Evolutionary conservation across 1,139 yeast genomes (phyloP).

Genomic region (Pichia sp.): DNA sequence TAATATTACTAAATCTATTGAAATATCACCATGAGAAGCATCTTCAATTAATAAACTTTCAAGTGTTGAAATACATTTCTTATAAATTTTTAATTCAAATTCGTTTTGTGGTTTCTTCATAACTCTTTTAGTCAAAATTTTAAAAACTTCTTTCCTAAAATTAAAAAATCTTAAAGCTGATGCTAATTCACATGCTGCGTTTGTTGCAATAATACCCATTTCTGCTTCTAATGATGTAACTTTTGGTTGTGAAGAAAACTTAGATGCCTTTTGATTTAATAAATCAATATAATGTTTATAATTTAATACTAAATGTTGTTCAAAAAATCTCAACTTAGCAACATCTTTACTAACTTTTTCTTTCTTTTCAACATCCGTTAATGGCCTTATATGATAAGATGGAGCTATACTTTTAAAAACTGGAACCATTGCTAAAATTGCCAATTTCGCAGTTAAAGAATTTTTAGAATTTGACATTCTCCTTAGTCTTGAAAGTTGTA

Average conservation of each 20-base stretch:
- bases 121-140: slow-evolving; percentile 58
- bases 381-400: slow-evolving; percentile 75
- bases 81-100: slow-evolving; percentile 44
- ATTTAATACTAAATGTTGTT: slow-evolving; percentile 64
- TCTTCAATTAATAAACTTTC: slow-evolving; percentile 63
- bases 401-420: slow-evolving; percentile 85
- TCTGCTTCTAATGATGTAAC: slow-evolving; percentile 35
- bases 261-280: slow-evolving; percentile 39
- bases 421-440: slow-evolving; percentile 73
- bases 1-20: slow-evolving; percentile 64
- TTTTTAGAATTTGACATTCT: slow-evolving; percentile 66
- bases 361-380: slow-evolving; percentile 71
- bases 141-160: slow-evolving; percentile 64
- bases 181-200: slow-evolving; percentile 75
- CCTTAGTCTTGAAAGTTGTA: slow-evolving; percentile 60
- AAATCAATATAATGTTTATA: slow-evolving; percentile 64
- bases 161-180: slow-evolving; percentile 73
- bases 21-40: slow-evolving; percentile 68
- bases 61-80: slow-evolving; percentile 55
- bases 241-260: slow-evolving; percentile 37
- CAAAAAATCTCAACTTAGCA: slow-evolving; percentile 67
- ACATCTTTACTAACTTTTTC: slow-evolving; percentile 83
- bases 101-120: slow-evolving; percentile 49
- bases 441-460: slow-evolving; percentile 63
- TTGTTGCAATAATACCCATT: slow-evolving; percentile 55